Base-by-base conservation (phyloP, 768 basidiomycete genomes). In the Phlebiopsis gigantea region DNA sequence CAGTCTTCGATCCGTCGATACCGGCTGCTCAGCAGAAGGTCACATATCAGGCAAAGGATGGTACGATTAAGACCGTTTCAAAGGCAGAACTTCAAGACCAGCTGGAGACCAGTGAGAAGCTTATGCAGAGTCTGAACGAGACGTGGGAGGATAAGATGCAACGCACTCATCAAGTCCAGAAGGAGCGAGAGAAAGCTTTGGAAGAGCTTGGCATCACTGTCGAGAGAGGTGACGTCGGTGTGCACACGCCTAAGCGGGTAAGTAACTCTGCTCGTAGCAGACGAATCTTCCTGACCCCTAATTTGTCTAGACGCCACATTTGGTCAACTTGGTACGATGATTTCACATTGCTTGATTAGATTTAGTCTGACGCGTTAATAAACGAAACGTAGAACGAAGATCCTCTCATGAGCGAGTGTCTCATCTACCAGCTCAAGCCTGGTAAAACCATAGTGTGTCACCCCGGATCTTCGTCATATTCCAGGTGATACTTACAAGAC, bases 1-100 rank as follows among this genome's bases (percentile, higher is more conserved):
- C 88, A 34, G 79, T 79, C 3, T 99, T 80, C 64, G 94, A 99
- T 69, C 87, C 93, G 0, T 84, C 79, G 62, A 84, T 98, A 46
- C 96, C 96, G 22, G 88, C 95, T 0, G 88, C 93, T 73, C 87
- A 88, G 75, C 97, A 99, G 75, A 92, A 93, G 63, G 95, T 98
- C 58, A 92, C 92, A 6, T 98, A 93, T 71, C 79, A 87, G 71
- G 89, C 93, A 1, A 93, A 93, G 72, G 90, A 94, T 61, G 97
- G 97, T 28, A 88, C 87, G 65, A 80, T 98, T 66, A 91, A 91
- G 79, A 96, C 91, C 10, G 93, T 99, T 61, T 92, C 93, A 26
- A 98, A 99, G 73, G 93, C 96, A 7, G 97, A 94, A 69, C 76
- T 99, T 57, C 94, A 98, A 71, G 97, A 99, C 61, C 96, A 98